Evolutionary conservation across 1,284 basidiomycete genomes (phyloP).

Genomic region (Apiotrichum laibachii): DNA sequence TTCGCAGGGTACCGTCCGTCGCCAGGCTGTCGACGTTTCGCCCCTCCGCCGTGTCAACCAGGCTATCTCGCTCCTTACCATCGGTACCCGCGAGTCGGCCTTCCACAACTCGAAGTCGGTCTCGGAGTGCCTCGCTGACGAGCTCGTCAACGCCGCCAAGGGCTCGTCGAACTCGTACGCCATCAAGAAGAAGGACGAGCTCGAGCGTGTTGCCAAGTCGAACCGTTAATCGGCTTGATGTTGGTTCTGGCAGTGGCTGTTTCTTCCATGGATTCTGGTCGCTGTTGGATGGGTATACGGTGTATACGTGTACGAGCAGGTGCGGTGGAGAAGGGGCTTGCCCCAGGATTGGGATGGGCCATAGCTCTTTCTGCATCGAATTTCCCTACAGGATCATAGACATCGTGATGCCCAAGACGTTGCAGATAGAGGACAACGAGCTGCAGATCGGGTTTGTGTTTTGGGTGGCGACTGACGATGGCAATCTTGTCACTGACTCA

Average conservation of each 20-base stretch:
- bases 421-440: neutral
- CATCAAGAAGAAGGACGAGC: constrained; percentile 71
- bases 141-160: constrained; percentile 99
- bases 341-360: constrained; percentile 16
- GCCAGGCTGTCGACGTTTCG: constrained; percentile 99
- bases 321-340: constrained; percentile 22
- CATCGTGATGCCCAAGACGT: neutral
- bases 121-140: constrained; percentile 97
- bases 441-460: neutral
- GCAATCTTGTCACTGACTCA: too few species aligned
- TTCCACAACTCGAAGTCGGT: constrained; percentile 99
- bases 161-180: constrained; percentile 99
- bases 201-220: constrained; percentile 99
- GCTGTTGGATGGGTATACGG: constrained; percentile 13
- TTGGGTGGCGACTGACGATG: neutral
- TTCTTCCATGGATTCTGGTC: neutral
- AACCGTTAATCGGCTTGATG: constrained; percentile 72
- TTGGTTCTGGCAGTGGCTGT: constrained; percentile 3
- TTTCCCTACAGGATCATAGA: constrained; percentile 9
- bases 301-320: constrained; percentile 26
- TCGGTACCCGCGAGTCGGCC: constrained; percentile 96
- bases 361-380: constrained; percentile 30
- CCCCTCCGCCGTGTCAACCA: constrained; percentile 98
- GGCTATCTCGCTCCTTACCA: constrained; percentile 90
- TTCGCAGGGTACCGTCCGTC: constrained; percentile 98